These are phyloP conservation scores for Maudiozyma bulderi DNA, from an alignment of 805 yeast genomes.

Conservation along the genomic window DNA sequence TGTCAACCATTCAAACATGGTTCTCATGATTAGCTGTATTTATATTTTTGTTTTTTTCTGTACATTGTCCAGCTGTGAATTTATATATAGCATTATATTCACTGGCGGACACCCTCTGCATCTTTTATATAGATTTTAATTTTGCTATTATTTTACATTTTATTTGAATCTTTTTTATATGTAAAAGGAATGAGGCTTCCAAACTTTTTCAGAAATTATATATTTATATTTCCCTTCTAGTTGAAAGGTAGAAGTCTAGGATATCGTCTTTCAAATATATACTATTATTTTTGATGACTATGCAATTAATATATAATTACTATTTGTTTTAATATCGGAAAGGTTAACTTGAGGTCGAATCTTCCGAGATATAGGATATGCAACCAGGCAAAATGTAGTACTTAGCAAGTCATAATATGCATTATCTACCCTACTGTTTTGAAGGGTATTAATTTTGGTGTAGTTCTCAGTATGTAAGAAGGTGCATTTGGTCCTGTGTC, in stretches of 20 bases:
- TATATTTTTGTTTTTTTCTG: neutral
- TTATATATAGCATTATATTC: neutral
- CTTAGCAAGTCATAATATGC: neutral
- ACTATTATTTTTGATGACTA: too few relatives aligned
- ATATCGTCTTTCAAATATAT: too few relatives aligned
- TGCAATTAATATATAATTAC: too few relatives aligned
- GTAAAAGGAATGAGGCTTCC: too few relatives aligned
- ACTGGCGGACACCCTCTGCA: neutral
- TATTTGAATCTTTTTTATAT: neutral
- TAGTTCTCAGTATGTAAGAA: constrained; percentile 31
- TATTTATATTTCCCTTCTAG: too few relatives aligned
- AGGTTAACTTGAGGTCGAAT: too few relatives aligned
- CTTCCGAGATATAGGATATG: too few relatives aligned
- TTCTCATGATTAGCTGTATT: constrained; percentile 30
- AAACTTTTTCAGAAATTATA: too few relatives aligned
- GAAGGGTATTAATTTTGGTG: constrained; percentile 28
- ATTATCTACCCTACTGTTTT: constrained; percentile 18
- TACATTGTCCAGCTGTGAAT: neutral
- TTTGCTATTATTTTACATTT: neutral
- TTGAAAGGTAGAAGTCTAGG: too few relatives aligned
- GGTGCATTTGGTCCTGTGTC: constrained; percentile 59
- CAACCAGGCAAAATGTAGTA: too few relatives aligned
- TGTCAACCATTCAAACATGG: constrained; percentile 51
- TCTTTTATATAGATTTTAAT: constrained; percentile 2
- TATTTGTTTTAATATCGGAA: too few relatives aligned